Percentiles rank a stretch among this genome's conserved stretches.
phyloP scores from a whole-genome alignment of 2,329 filamentous ascomycete genomes.

The Pseudocercospora fuligena region DNA sequence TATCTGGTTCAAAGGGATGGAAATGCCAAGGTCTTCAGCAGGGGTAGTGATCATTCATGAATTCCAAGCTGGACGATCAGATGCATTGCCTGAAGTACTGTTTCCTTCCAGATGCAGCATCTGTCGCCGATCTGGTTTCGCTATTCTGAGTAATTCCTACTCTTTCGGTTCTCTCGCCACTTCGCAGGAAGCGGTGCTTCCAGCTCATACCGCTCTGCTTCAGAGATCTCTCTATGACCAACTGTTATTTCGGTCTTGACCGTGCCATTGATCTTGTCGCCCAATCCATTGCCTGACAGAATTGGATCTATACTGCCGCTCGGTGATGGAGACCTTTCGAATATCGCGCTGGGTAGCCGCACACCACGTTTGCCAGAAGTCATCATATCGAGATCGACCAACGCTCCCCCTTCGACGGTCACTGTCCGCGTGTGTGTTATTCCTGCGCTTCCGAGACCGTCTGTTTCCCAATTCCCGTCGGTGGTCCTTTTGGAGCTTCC shows the following conservation, averaged over 20 bases:
- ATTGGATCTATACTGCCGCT: conserved; percentile 29
- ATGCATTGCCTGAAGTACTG: too few relatives aligned
- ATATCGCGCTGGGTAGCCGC: conserved; percentile 11
- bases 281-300: conserved; percentile 5
- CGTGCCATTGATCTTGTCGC: not conserved
- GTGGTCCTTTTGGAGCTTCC: conserved; percentile 9
- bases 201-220: conserved; percentile 14
- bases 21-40: conserved; percentile 79
- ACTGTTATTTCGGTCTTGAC: conserved; percentile 22
- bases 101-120: not conserved
- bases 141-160: not conserved
- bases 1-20: conserved; percentile 83
- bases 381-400: conserved; percentile 22
- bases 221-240: conserved; percentile 11
- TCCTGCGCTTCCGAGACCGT: conserved; percentile 28
- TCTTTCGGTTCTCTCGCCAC: not conserved
- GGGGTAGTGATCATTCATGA: conserved; percentile 55
- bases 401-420: conserved; percentile 30
- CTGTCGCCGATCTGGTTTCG: not conserved
- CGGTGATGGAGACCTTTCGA: conserved; percentile 17
- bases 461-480: conserved; percentile 25
- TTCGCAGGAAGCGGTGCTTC: not conserved
- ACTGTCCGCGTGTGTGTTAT: conserved; percentile 39
- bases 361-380: conserved; percentile 12
- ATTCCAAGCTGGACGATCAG: too few relatives aligned